Evolutionary conservation across 2,329 filamentous ascomycete genomes (phyloP), one percentile per base, ranked within the genome.

Genomic region (Zymoseptoria tritici): DNA sequence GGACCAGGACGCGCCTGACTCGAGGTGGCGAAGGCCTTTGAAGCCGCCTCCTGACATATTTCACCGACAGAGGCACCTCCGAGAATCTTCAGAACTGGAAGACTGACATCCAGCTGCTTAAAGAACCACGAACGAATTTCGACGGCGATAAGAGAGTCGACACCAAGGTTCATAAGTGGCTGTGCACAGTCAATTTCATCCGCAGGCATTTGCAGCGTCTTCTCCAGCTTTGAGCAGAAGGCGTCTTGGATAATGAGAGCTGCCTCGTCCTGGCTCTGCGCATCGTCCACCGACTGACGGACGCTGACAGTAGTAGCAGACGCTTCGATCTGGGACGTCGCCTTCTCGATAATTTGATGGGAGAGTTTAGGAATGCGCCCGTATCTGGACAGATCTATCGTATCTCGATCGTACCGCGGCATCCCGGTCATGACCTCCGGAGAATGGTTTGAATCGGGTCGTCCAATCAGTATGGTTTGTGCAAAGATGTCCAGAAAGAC

Each of bases 401-500:
- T 22, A 24, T 49, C 57, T 55, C 62, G 62, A 8, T 46, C 58
- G 52, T 64, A 64, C 22, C 58, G 56, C 6, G 60, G 60, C 61
- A 65, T 63, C 13, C 61, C 61, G 21, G 59, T 53, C 13, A 65
- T 57, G 24, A 63, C 56, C 4, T 63, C 61, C 4, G 61, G 61
- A 9, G 61, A 63, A 13, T 58, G 57, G 11, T 60, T 59, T 1
- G 58, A 55, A 54, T 65, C 61, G 4, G 55, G 61, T 42, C 55
- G 54, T 5, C 61, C 57, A 9, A 61, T 55, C 5, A 55, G 71
- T 24, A 83, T 77, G 4, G 80, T 79, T 65, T 83, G 80, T 8
- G 81, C 73, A 60, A 83, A 80, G 71, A 80, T 76, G 62, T 80
- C 77, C 62, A 82, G 79, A 16, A 83, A 66, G 57, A 82, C 79